These are phyloP conservation scores for Aethionema arabicum DNA, from an alignment of 345 rosid species.

Conservation along the genomic window DNA sequence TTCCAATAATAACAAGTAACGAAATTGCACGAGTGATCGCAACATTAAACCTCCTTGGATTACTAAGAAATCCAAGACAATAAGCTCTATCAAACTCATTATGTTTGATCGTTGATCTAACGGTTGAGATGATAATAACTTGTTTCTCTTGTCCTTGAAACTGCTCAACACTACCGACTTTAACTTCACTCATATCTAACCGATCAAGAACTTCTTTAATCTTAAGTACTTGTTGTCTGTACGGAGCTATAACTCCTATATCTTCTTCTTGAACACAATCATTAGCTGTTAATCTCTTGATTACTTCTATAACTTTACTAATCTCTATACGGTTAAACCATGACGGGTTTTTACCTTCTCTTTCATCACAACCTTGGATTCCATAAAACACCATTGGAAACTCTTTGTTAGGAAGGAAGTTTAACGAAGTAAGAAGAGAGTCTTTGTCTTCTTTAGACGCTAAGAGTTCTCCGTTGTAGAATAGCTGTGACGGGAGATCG, in stretches of 20 bases:
- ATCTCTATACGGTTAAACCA: constrained; percentile 93
- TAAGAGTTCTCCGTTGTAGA: constrained; percentile 73
- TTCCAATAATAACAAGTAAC: constrained; percentile 69
- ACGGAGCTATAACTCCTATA: constrained; percentile 88
- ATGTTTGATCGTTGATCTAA: constrained; percentile 82
- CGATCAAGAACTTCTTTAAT: constrained; percentile 66
- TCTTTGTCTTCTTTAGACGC: constrained; percentile 67
- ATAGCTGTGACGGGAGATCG: constrained; percentile 74
- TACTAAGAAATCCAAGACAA: constrained; percentile 78
- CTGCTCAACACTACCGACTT: constrained; percentile 95
- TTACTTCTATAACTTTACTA: constrained; percentile 75
- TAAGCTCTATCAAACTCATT: constrained; percentile 64
- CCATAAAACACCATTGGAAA: constrained; percentile 87
- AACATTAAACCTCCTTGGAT: constrained; percentile 86
- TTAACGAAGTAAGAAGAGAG: constrained; percentile 40
- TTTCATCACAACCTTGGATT: constrained; percentile 94
- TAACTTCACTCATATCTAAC: constrained; percentile 58
- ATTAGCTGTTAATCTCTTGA: constrained; percentile 48
- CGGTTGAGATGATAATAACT: constrained; percentile 81
- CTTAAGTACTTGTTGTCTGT: constrained; percentile 85
- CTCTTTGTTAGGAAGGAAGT: constrained; percentile 60
- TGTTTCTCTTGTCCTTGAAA: constrained; percentile 93
- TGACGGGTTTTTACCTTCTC: constrained; percentile 92
- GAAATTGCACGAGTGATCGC: constrained; percentile 86
- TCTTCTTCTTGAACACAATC: constrained; percentile 56